A percentile compares a stretch with the other conserved stretches of the same genome.
These are phyloP conservation scores for Filosporella fistucella DNA, from an alignment of 495 filamentous ascomycete species.

Conservation along the genomic window DNA sequence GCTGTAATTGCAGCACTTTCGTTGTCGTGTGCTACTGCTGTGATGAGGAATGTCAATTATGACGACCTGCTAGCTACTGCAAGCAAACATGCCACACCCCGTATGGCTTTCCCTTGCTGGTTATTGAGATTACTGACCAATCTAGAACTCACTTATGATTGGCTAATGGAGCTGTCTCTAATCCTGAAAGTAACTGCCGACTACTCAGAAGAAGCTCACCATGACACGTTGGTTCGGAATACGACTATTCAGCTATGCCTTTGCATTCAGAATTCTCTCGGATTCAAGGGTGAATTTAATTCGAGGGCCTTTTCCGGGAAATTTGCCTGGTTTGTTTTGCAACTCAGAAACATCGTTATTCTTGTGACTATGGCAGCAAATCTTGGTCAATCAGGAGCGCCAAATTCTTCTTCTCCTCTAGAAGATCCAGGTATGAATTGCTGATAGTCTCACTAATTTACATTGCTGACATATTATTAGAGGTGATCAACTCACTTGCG, in stretches of 20 bases:
- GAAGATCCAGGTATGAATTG: constrained; percentile 47
- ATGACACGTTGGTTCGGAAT: constrained; percentile 67
- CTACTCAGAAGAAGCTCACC: constrained; percentile 61
- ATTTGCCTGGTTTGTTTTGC: constrained; percentile 68
- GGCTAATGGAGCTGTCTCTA: constrained; percentile 59
- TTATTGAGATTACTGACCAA: constrained; percentile 30
- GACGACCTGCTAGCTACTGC: constrained; percentile 75
- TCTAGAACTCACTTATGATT: constrained; percentile 44
- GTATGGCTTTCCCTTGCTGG: constrained; percentile 18
- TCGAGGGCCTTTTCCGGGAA: constrained; percentile 59
- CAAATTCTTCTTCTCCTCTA: constrained; percentile 42
- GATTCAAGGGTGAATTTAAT: constrained; percentile 55
- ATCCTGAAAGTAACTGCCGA: constrained; percentile 64
- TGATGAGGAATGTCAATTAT: constrained; percentile 50
- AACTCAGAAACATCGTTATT: constrained; percentile 65
- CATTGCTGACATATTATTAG: constrained; percentile 24
- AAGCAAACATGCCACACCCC: constrained; percentile 41
- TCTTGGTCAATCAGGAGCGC: constrained; percentile 36
- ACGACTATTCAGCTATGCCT: constrained; percentile 62
- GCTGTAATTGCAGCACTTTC: constrained; percentile 35
- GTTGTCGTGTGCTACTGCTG: constrained; percentile 37
- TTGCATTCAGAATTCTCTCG: constrained; percentile 65
- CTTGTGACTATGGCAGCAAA: constrained; percentile 58
- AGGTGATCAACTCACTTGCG: constrained; percentile 51
- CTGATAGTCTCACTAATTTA: neutral